Conservation (phyloP, 495 filamentous ascomycete species). For the Zalerion maritima region DNA sequence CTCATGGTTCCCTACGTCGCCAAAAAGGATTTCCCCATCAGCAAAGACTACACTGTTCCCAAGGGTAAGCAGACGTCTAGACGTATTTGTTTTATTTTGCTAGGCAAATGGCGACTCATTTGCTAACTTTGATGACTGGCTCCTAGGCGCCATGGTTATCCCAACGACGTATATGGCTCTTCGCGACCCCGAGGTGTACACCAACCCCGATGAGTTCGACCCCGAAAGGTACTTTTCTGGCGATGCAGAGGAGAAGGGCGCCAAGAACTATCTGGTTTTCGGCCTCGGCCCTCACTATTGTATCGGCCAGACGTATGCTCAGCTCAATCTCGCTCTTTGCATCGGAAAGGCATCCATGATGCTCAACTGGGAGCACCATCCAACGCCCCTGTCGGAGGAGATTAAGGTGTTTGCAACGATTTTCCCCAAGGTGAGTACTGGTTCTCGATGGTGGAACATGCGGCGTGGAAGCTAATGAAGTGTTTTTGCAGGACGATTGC, state of each 20-base stretch:
- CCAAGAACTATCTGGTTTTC: conserved; percentile 96
- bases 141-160: conserved; percentile 72
- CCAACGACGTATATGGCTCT: conserved; percentile 81
- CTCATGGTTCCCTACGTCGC: conserved; percentile 94
- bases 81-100: not conserved
- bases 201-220: conserved; percentile 74
- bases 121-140: conserved; percentile 2
- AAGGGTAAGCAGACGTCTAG: conserved; percentile 38
- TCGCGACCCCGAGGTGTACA: conserved; percentile 86
- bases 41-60: conserved; percentile 70
- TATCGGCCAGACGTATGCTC: conserved; percentile 88
- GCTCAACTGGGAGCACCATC: conserved; percentile 80
- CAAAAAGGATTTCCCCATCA: conserved; percentile 93
- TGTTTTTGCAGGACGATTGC: conserved; percentile 40
- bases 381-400: conserved; percentile 69
- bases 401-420: conserved; percentile 98
- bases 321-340: conserved; percentile 76
- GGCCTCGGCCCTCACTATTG: conserved; percentile 96
- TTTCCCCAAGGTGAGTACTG: conserved; percentile 71
- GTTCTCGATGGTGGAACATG: conserved; percentile 2
- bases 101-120: not conserved
- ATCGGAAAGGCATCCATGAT: conserved; percentile 86
- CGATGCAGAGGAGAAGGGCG: conserved; percentile 68
- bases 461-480: conserved; percentile 14
- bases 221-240: conserved; percentile 90